phyloP scores from a whole-genome alignment of 2,329 filamentous ascomycete species.

The Cladosporium sphaerospermum region DNA sequence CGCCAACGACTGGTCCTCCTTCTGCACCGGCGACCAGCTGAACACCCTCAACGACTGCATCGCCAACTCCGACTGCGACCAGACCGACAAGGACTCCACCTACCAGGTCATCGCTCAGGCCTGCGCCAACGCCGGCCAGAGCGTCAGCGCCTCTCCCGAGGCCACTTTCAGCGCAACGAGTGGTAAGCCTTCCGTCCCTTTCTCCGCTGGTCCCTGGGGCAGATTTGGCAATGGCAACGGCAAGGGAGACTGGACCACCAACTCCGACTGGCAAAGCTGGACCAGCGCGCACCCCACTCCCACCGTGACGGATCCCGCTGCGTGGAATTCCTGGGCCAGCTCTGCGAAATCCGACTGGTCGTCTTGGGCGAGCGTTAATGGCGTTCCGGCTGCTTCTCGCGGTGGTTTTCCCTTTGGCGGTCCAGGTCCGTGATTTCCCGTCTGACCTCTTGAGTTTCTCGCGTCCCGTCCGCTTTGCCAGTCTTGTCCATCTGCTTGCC shows the following conservation, averaged over 20 bases:
- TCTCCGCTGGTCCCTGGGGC: conserved; percentile 3
- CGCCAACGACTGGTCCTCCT: conserved; percentile 13
- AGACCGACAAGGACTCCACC: conserved; percentile 20
- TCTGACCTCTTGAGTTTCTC: too few species aligned
- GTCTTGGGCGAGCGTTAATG: conserved; percentile 18
- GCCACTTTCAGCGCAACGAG: conserved; percentile 22
- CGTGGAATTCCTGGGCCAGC: conserved; percentile 6
- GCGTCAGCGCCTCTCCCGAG: conserved; percentile 20
- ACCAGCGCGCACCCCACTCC: conserved; percentile 9
- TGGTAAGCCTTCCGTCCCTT: conserved; percentile 14
- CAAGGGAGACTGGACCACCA: conserved; percentile 6
- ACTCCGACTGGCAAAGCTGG: conserved; percentile 9
- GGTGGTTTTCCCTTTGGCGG: conserved; percentile 6
- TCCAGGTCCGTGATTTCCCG: conserved; percentile 2
- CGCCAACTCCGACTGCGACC: conserved; percentile 18
- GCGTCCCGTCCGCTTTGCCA: neutral
- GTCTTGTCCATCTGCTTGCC: neutral
- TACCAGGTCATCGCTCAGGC: conserved; percentile 24
- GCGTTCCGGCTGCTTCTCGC: conserved; percentile 5
- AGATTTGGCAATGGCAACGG: neutral
- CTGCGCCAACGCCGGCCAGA: conserved; percentile 24
- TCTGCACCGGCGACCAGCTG: conserved; percentile 20
- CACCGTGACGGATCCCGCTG: conserved; percentile 4
- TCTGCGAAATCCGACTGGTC: conserved; percentile 18
- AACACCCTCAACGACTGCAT: conserved; percentile 22